phyloP scores from a whole-genome alignment of 176 grass and related monocot genomes.

The Alopecurus myosuroides region DNA sequence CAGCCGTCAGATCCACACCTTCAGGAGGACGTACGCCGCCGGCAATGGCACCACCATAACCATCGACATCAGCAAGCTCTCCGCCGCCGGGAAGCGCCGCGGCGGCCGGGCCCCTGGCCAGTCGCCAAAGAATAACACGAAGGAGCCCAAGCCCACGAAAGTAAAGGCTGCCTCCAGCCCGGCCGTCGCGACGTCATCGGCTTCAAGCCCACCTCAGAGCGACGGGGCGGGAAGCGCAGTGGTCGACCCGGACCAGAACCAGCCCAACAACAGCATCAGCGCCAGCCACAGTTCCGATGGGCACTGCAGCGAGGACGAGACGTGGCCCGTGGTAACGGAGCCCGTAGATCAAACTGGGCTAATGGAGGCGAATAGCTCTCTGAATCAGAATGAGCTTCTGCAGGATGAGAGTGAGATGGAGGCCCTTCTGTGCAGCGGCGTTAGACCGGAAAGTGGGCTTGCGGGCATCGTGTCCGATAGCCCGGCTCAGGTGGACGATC shows the following conservation, averaged over 20 bases:
- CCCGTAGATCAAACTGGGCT: constrained; percentile 20
- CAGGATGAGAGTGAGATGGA: constrained; percentile 44
- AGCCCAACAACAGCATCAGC: constrained; percentile 10
- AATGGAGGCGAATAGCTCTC: constrained; percentile 27
- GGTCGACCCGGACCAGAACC: constrained; percentile 47
- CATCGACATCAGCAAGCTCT: constrained; percentile 31
- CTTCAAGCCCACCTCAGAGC: constrained; percentile 30
- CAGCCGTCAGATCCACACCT: constrained; percentile 65
- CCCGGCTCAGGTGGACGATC: constrained; percentile 25
- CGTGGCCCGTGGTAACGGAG: constrained; percentile 22
- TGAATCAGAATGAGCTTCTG: constrained; percentile 13
- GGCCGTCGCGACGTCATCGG: not conserved
- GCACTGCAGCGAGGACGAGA: constrained; percentile 28
- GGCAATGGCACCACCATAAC: constrained; percentile 17
- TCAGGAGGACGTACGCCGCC: constrained; percentile 18
- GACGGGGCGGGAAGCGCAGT: constrained; percentile 47
- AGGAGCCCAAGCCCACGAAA: not conserved
- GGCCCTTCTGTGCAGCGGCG: constrained; percentile 16
- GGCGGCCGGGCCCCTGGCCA: constrained; percentile 23
- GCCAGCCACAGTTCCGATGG: not conserved
- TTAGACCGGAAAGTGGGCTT: not conserved
- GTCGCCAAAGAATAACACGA: constrained; percentile 32
- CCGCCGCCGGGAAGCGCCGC: constrained; percentile 26
- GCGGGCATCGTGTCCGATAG: not conserved
- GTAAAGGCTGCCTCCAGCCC: not conserved